phyloP scores from a whole-genome alignment of 305 asterid species.

The Solanum hybrid region DNA sequence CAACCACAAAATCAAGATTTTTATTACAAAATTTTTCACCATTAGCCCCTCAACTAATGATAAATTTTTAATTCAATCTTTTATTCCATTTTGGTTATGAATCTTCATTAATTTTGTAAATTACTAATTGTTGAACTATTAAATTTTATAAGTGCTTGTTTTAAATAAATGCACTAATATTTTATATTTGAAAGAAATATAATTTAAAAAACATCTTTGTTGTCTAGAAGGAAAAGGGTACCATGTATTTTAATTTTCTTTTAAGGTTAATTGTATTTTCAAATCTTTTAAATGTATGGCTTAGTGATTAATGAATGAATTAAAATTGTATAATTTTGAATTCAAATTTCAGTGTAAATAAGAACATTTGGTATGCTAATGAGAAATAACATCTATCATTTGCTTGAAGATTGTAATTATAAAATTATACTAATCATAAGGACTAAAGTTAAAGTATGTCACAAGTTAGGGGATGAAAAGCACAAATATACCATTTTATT shows the following conservation, averaged over 20 bases:
- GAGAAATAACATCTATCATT: too few species aligned
- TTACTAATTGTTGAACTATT: background rate
- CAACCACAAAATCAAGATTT: conserved; percentile 66
- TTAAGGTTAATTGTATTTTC: background rate
- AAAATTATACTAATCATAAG: background rate
- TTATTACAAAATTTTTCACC: background rate
- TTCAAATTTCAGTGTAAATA: background rate
- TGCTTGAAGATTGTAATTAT: background rate
- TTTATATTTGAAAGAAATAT: background rate
- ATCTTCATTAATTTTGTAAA: background rate
- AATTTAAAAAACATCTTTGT: too few species aligned
- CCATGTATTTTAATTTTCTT: background rate
- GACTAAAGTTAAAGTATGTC: background rate
- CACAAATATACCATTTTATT: background rate
- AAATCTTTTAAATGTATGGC: background rate
- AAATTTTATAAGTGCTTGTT: background rate
- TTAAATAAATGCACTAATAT: background rate
- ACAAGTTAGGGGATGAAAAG: background rate
- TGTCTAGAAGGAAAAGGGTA: background rate
- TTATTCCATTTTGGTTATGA: background rate
- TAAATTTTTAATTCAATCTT: background rate
- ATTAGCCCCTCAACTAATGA: background rate
- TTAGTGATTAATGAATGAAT: background rate
- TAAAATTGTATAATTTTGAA: background rate
- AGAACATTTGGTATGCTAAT: background rate